Percentiles rank a stretch among this genome's conserved stretches.
Evolutionary conservation across 2,329 filamentous ascomycete genomes (phyloP).

Genomic region (Rhexocercosporidium sp.): DNA sequence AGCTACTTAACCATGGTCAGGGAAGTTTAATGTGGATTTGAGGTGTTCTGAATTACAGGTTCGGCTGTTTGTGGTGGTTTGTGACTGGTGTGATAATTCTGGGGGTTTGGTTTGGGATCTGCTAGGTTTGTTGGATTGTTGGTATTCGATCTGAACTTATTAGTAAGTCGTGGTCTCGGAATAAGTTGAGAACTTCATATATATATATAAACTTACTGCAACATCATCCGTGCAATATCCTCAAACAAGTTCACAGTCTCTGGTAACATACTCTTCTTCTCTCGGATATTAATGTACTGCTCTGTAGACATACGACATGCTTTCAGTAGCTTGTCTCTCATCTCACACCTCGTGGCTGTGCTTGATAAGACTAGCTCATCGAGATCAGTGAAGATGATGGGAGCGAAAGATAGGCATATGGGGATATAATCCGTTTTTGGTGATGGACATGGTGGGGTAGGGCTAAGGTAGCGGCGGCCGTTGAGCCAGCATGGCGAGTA

Average conservation of each 20-base stretch:
- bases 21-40: not conserved
- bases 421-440: slow-evolving; percentile 23
- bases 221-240: slow-evolving; percentile 23
- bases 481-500: slow-evolving; percentile 36
- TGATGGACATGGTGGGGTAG: not conserved
- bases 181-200: not conserved
- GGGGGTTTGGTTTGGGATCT: not conserved
- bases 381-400: slow-evolving; percentile 27
- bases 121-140: not conserved
- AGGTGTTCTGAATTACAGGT: slow-evolving; percentile 15
- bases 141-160: not conserved
- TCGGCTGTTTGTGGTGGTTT: slow-evolving; percentile 9
- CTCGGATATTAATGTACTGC: slow-evolving; percentile 24
- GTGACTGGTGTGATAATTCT: not conserved
- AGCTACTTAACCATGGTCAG: too few species aligned
- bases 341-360: not conserved
- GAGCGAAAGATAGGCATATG: slow-evolving; percentile 30
- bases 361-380: not conserved
- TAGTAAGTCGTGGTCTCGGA: not conserved
- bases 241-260: slow-evolving; percentile 24
- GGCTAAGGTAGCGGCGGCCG: slow-evolving; percentile 30
- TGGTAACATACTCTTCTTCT: slow-evolving; percentile 20
- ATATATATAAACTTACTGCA: not conserved
- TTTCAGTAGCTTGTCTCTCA: slow-evolving; percentile 16
- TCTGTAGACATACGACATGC: slow-evolving; percentile 16